A percentile compares a stretch with the other conserved stretches of the same genome.
These are phyloP conservation scores for Davidsoniella eucalypti DNA, from an alignment of 2,329 filamentous ascomycete species.

Conservation along the genomic window DNA sequence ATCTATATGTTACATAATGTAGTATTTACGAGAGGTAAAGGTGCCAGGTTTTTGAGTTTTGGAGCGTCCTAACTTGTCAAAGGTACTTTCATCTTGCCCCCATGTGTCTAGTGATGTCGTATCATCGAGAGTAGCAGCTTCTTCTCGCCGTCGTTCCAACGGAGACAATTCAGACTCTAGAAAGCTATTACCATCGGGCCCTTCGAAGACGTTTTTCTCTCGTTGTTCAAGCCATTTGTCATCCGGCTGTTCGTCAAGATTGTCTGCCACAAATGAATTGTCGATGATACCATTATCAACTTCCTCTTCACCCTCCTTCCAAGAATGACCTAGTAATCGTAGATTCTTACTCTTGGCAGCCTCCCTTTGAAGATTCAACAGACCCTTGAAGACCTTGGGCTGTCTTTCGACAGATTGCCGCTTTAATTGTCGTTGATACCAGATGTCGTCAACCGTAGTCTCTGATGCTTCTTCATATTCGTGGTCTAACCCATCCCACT, in stretches of 20 bases:
- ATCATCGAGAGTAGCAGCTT: no score
- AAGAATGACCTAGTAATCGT: no score
- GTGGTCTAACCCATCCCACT: constrained; percentile 25
- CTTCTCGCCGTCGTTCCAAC: no score
- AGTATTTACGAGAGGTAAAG: no score
- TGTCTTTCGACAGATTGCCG: neutral
- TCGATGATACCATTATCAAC: no score
- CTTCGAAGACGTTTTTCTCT: neutral
- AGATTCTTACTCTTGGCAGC: neutral
- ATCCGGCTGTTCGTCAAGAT: neutral
- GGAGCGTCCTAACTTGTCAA: no score
- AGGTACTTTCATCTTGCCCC: neutral
- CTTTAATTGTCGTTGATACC: neutral
- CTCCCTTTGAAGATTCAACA: neutral
- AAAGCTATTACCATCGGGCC: no score
- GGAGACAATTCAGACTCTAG: no score
- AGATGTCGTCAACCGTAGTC: constrained; percentile 4
- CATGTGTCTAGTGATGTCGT: neutral
- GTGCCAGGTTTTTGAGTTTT: no score
- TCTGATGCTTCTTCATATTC: constrained; percentile 13
- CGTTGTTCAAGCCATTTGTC: neutral
- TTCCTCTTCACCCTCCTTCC: no score
- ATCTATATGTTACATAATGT: no score
- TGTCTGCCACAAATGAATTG: neutral
- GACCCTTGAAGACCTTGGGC: constrained; percentile 2